Evolutionary conservation across 2,329 filamentous ascomycete species (phyloP), one percentile per base, ranked within the genome.

Genomic region (Harringtonia lauricola): DNA sequence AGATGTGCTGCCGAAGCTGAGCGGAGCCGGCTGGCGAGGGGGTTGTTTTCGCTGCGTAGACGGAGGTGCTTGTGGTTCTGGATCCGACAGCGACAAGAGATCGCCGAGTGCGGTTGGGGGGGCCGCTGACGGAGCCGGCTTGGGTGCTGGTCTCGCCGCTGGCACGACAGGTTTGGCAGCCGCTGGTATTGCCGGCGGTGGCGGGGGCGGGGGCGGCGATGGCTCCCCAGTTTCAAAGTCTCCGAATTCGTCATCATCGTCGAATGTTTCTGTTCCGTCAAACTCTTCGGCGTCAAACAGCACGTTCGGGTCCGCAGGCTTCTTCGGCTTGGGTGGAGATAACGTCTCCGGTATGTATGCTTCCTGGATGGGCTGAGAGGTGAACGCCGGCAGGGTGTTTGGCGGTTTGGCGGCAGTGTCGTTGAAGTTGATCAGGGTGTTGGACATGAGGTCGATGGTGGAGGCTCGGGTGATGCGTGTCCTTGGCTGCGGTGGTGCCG

Each of bases 241-340:
- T 3, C 52, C 52, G 45, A 54, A 54, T 2, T 52, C 52, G 14
- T 54, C 52, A 6, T 52, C 46, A 3, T 48, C 46, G 28, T 64
- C 62, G 6, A 55, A 58, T 26, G 21, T 21, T 3, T 54, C 57
- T 29, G 64, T 57, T 14, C 64, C 55, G 42, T 68, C 68, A 50
- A 72, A 72, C 40, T 76, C 70, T 35, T 74, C 71, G 30, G 74
- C 80, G 58, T 86, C 81, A 56, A 86, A 86, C 3, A 86, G 63
- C 4, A 86, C 71, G 50, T 77, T 72, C 2, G 72, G 59, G 36
- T 75, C 62, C 2, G 56, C 48, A 13, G 57, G 57, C 43, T 43
- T 53, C 33, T 42, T 46, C 6, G 49, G 26, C 37, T 41, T 40
- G 28, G 18, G 42, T 14, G 26, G 22, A 12, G 15, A 36, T 10